Percentiles rank a stretch among this genome's conserved stretches.
These are phyloP conservation scores for Peniophora sp. DNA, from an alignment of 1,284 basidiomycete species.

Conservation along the genomic window DNA sequence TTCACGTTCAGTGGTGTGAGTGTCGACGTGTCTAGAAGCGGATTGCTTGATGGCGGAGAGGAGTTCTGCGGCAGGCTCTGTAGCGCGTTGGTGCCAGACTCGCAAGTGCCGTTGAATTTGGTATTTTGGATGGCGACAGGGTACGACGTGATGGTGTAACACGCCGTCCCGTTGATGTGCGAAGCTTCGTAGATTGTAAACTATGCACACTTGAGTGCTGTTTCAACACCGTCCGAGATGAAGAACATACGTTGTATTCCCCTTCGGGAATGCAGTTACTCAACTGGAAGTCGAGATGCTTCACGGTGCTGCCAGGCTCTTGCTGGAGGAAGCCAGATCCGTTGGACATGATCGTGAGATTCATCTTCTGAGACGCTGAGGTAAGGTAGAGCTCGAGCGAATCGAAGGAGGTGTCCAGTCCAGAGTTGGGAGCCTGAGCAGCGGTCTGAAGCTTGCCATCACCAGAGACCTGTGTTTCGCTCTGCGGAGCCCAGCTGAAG, in stretches of 20 bases:
- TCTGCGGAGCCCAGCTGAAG: neutral
- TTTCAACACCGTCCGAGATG: too few species aligned
- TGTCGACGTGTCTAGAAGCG: slow-evolving; percentile 13
- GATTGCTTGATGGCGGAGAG: slow-evolving; percentile 16
- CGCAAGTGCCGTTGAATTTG: slow-evolving; percentile 19
- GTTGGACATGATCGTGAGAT: slow-evolving; percentile 35
- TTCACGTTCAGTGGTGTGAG: slow-evolving; percentile 6
- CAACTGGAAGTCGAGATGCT: slow-evolving; percentile 37
- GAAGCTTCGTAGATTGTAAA: slow-evolving; percentile 42
- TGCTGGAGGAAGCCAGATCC: slow-evolving; percentile 30
- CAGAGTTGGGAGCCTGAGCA: slow-evolving; percentile 27
- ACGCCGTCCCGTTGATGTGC: slow-evolving; percentile 25
- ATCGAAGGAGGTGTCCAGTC: slow-evolving; percentile 29
- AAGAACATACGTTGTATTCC: slow-evolving; percentile 37
- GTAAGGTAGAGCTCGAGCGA: slow-evolving; percentile 41
- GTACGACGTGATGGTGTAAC: slow-evolving; percentile 37
- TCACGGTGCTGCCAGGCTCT: slow-evolving; percentile 38
- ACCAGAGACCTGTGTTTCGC: slow-evolving; percentile 30
- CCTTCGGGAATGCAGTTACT: slow-evolving; percentile 37
- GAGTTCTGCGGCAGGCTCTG: slow-evolving; percentile 27
- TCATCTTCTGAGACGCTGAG: slow-evolving; percentile 30
- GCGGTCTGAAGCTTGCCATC: slow-evolving; percentile 31
- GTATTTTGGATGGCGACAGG: slow-evolving; percentile 32
- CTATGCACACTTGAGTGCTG: slow-evolving; percentile 19
- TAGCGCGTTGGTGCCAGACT: slow-evolving; percentile 22